Evolutionary conservation across 179 eudicot species (phyloP).

Genomic region (Dionaea muscipula): DNA sequence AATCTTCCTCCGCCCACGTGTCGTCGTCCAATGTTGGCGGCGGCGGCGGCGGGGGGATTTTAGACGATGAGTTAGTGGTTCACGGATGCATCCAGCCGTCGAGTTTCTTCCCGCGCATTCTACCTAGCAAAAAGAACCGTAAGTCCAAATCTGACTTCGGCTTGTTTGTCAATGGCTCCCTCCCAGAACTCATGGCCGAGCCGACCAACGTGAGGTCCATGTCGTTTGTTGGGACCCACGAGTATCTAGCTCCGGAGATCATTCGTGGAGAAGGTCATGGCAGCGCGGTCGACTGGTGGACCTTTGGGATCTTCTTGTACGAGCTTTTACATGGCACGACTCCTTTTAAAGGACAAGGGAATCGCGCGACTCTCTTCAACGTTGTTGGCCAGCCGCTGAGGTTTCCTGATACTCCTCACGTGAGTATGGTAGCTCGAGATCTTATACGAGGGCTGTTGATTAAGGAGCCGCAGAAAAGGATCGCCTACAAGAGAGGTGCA

Average conservation of each 20-base stretch:
- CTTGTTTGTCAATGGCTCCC: constrained; percentile 36
- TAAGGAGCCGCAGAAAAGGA: constrained; percentile 58
- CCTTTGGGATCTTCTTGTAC: constrained; percentile 55
- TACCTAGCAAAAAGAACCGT: constrained; percentile 41
- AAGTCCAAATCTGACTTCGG: constrained; percentile 65
- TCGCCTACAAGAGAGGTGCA: constrained; percentile 63
- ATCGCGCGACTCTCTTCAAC: constrained; percentile 60
- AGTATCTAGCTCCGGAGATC: constrained; percentile 67
- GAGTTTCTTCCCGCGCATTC: constrained; percentile 45
- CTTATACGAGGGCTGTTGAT: constrained; percentile 48
- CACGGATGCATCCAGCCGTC: constrained; percentile 43
- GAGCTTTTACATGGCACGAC: constrained; percentile 61
- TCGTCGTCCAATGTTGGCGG: constrained; percentile 9
- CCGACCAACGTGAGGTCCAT: constrained; percentile 60
- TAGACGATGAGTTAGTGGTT: constrained; percentile 30
- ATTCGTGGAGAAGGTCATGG: constrained; percentile 73
- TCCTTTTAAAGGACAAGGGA: constrained; percentile 60
- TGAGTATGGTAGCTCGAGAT: constrained; percentile 40
- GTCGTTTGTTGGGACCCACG: constrained; percentile 74
- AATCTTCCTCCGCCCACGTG: constrained; percentile 30
- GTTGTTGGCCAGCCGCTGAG: constrained; percentile 60
- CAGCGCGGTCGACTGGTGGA: constrained; percentile 82
- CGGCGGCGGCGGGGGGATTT: constrained; percentile 11
- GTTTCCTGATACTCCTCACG: constrained; percentile 51
- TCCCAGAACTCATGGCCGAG: constrained; percentile 70